These are phyloP conservation scores for Scheffersomyces insectosa DNA, from an alignment of 1,139 yeast genomes.

Conservation along the genomic window DNA sequence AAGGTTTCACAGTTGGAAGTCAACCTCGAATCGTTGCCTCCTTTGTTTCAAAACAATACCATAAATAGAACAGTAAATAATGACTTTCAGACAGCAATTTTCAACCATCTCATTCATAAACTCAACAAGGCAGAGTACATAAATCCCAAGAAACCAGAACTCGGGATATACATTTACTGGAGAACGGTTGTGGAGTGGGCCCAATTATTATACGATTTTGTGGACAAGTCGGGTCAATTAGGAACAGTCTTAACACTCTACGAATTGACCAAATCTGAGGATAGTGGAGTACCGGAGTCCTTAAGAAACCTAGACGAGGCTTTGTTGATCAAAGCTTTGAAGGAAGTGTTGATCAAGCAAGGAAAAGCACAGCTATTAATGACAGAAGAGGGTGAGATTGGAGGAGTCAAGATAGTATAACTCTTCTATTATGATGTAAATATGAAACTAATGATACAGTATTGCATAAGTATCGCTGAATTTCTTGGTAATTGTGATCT, in stretches of 20 bases:
- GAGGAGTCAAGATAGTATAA: constrained; percentile 67
- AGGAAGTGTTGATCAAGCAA: constrained; percentile 58
- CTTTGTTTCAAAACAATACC: constrained; percentile 48
- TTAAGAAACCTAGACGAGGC: constrained; percentile 64
- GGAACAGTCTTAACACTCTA: constrained; percentile 80
- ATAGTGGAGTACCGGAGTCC: constrained; percentile 54
- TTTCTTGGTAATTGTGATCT: no score
- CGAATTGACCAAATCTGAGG: constrained; percentile 65
- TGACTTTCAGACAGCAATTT: constrained; percentile 56
- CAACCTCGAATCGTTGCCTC: constrained; percentile 21
- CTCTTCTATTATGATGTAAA: background rate
- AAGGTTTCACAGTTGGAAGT: constrained; percentile 26
- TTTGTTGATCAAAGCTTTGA: constrained; percentile 55
- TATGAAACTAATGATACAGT: background rate
- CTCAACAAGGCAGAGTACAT: constrained; percentile 56
- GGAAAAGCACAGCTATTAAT: constrained; percentile 68
- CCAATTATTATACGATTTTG: constrained; percentile 41
- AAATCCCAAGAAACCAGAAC: constrained; percentile 39
- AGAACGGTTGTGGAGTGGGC: constrained; percentile 79
- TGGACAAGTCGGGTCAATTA: constrained; percentile 74
- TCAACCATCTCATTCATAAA: constrained; percentile 56
- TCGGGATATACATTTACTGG: constrained; percentile 66
- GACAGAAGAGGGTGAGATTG: constrained; percentile 56
- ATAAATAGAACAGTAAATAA: constrained; percentile 57
- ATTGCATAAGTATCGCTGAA: no score